Percentiles rank a stretch among this genome's conserved stretches.
Evolutionary conservation across 2,329 filamentous ascomycete species (phyloP).

Genomic region (Curvularia hawaiiensis): DNA sequence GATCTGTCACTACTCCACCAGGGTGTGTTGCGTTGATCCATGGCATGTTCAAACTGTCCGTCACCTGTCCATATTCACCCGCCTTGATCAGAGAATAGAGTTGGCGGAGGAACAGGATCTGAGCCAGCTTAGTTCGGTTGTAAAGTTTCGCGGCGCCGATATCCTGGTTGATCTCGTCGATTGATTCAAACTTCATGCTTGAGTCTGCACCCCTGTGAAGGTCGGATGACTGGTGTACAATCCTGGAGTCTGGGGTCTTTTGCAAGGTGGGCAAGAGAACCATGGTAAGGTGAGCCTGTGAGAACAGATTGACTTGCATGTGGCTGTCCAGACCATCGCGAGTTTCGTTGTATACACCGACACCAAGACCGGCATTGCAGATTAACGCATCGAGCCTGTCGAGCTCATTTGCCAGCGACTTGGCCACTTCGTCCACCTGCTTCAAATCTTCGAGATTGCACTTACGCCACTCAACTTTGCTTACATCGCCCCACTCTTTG

Average conservation of each 20-base stretch:
- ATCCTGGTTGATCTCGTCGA: conserved; percentile 57
- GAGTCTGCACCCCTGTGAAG: conserved; percentile 51
- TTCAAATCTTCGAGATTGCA: conserved; percentile 55
- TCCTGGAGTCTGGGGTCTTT: conserved; percentile 52
- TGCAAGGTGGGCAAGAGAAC: conserved; percentile 53
- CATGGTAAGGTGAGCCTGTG: conserved; percentile 57
- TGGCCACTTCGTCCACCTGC: conserved; percentile 54
- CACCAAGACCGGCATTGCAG: conserved; percentile 57
- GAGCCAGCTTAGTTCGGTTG: conserved; percentile 56
- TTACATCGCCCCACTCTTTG: conserved; percentile 51
- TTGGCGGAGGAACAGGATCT: conserved; percentile 54
- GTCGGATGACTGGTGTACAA: conserved; percentile 59
- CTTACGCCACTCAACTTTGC: conserved; percentile 52
- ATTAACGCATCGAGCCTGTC: conserved; percentile 54
- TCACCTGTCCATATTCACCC: conserved; percentile 34
- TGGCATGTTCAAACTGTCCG: conserved; percentile 47
- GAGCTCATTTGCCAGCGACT: conserved; percentile 49
- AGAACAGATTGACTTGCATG: conserved; percentile 58
- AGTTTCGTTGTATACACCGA: conserved; percentile 56
- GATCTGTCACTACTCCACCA: conserved; percentile 55
- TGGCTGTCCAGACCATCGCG: conserved; percentile 58
- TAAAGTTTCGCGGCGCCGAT: conserved; percentile 57
- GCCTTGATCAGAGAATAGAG: conserved; percentile 47
- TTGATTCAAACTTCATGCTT: conserved; percentile 49
- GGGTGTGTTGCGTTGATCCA: conserved; percentile 59